These are phyloP conservation scores for Mortierella alpina DNA, from an alignment of 192 early-diverging fungal genomes.

Conservation along the genomic window DNA sequence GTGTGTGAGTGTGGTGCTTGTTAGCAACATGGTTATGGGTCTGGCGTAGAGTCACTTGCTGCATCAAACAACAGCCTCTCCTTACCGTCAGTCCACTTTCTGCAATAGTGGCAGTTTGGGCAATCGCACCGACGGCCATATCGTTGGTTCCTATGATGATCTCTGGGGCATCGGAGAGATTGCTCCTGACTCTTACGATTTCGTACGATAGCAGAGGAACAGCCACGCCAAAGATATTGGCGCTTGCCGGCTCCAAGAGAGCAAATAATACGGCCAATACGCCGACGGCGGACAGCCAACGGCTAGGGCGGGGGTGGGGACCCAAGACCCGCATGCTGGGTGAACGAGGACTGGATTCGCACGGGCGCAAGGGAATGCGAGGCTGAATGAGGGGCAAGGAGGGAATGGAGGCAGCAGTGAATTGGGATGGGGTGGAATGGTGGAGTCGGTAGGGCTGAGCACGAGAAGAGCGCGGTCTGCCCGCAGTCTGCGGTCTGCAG, in stretches of 20 bases:
- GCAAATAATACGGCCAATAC: too few species aligned
- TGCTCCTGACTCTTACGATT: constrained; percentile 16
- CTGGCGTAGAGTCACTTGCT: neutral
- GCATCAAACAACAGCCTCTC: neutral
- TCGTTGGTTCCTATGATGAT: constrained; percentile 14
- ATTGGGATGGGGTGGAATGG: too few species aligned
- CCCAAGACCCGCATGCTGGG: too few species aligned
- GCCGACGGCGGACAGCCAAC: too few species aligned
- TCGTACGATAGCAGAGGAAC: constrained; percentile 24
- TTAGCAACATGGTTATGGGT: neutral
- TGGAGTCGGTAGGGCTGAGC: too few species aligned
- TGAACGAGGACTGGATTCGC: too few species aligned
- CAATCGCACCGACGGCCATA: constrained; percentile 24
- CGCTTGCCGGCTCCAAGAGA: neutral
- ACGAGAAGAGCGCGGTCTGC: too few species aligned
- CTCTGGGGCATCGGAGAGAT: neutral
- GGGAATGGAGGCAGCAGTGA: too few species aligned
- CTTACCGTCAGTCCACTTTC: constrained; percentile 31
- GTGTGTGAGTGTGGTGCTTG: neutral
- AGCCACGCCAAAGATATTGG: constrained; percentile 23
- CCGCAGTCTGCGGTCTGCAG: too few species aligned
- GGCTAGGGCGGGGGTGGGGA: too few species aligned
- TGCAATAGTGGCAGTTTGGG: constrained; percentile 17
- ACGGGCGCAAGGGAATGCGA: too few species aligned
- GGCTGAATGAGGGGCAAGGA: too few species aligned